Conservation (phyloP, 331 rosid species). For the Saraca asoca region DNA sequence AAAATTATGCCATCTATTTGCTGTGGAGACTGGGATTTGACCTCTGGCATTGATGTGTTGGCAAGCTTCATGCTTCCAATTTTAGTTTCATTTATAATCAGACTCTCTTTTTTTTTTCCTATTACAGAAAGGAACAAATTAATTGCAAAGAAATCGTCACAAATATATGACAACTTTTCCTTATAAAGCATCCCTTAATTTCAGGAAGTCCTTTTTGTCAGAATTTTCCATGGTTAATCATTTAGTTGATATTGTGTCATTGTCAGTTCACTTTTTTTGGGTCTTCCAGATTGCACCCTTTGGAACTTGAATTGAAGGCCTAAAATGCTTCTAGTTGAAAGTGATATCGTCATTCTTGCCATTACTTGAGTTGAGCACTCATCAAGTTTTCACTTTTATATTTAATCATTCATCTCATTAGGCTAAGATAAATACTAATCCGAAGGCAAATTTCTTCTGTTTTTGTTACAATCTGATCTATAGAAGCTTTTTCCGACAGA, state of each 20-base stretch:
- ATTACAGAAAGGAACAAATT: constrained; percentile 58
- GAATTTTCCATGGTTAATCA: constrained; percentile 5
- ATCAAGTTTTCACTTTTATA: too few relatives aligned
- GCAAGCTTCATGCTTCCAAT: background rate
- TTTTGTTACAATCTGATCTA: background rate
- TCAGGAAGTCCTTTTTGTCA: constrained; percentile 40
- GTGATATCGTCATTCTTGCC: background rate
- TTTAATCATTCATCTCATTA: too few relatives aligned
- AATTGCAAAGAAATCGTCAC: constrained; percentile 54
- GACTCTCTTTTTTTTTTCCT: constrained; percentile 27
- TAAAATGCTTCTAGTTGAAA: constrained; percentile 1
- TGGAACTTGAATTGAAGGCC: constrained; percentile 63
- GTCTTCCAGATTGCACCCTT: constrained; percentile 60
- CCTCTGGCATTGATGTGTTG: background rate
- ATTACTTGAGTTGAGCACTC: background rate
- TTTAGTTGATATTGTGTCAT: background rate
- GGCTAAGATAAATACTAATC: too few relatives aligned
- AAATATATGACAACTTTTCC: constrained; percentile 65
- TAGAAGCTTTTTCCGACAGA: too few relatives aligned
- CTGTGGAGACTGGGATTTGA: background rate
- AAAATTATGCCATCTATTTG: background rate
- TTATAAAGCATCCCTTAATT: constrained; percentile 63
- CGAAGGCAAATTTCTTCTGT: background rate
- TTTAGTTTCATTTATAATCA: background rate
- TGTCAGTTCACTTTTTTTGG: background rate